These are phyloP conservation scores for Neospermospora avenae DNA, from an alignment of 2,329 filamentous ascomycete species.

Conservation along the genomic window DNA sequence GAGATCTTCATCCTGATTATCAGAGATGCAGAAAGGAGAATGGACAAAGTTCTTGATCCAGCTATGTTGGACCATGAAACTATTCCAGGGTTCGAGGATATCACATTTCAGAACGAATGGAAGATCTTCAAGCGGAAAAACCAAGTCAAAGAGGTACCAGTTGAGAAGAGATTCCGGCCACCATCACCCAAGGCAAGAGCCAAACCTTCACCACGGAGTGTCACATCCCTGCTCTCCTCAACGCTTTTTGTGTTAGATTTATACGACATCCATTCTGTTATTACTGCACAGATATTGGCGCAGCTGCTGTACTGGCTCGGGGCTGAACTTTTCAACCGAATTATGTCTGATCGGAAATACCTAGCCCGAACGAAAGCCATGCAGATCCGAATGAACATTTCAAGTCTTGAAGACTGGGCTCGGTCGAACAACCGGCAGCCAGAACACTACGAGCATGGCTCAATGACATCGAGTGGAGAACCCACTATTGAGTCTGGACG, in stretches of 20 bases:
- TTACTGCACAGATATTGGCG: slow-evolving; percentile 84
- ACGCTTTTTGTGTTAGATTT: slow-evolving; percentile 95
- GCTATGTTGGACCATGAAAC: slow-evolving; percentile 98
- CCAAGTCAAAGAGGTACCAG: slow-evolving; percentile 83
- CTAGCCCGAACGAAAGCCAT: slow-evolving; percentile 95
- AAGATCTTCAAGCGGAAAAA: slow-evolving; percentile 92
- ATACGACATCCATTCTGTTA: slow-evolving; percentile 98
- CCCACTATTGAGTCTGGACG: slow-evolving; percentile 80
- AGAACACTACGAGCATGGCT: slow-evolving; percentile 92
- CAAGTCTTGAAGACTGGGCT: slow-evolving; percentile 93
- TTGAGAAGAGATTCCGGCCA: slow-evolving; percentile 86
- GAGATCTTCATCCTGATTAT: slow-evolving; percentile 99
- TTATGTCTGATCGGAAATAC: slow-evolving; percentile 95
- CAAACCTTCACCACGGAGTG: slow-evolving; percentile 88
- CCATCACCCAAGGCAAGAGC: slow-evolving; percentile 91
- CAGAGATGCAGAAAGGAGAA: slow-evolving; percentile 86
- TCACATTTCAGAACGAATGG: slow-evolving; percentile 98
- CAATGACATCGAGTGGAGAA: slow-evolving; percentile 80
- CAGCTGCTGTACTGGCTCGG: slow-evolving; percentile 96
- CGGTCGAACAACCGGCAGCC: slow-evolving; percentile 88
- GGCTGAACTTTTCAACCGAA: slow-evolving; percentile 93
- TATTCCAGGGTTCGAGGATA: slow-evolving; percentile 94
- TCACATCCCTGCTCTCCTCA: slow-evolving; percentile 91
- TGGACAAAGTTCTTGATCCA: slow-evolving; percentile 91
- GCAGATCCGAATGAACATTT: slow-evolving; percentile 99